Percentiles rank a stretch among this genome's conserved stretches.
phyloP scores from a whole-genome alignment of 331 rosid species.

The Quercus phellos region DNA sequence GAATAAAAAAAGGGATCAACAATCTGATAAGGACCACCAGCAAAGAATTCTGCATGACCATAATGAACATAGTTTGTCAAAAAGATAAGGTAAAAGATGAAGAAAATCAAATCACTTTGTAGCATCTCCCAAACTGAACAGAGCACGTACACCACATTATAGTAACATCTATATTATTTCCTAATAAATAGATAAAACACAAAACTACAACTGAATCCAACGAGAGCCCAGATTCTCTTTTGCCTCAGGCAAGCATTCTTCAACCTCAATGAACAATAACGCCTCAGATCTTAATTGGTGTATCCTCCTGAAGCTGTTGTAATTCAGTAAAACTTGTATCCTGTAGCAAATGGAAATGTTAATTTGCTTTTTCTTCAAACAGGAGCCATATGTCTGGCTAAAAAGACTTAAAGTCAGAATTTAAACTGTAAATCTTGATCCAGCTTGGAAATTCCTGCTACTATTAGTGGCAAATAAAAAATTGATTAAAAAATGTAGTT shows the following conservation, averaged over 20 bases:
- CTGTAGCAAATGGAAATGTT: neutral
- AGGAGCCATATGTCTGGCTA: neutral
- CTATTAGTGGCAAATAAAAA: neutral
- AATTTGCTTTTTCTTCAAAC: neutral
- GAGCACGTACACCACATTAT: neutral
- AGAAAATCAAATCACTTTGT: neutral
- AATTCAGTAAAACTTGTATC: neutral
- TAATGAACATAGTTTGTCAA: neutral
- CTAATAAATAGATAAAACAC: neutral
- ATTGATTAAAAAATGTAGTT: neutral
- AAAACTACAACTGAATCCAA: neutral
- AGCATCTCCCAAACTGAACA: constrained; percentile 8
- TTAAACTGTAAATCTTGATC: neutral
- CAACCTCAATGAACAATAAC: neutral
- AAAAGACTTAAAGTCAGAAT: neutral
- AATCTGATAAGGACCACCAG: neutral
- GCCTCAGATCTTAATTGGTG: neutral
- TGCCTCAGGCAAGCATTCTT: neutral
- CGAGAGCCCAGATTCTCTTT: constrained; percentile 1
- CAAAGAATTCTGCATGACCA: neutral
- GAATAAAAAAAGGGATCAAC: neutral
- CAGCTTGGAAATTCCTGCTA: neutral
- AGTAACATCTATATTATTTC: constrained; percentile 1
- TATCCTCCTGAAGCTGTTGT: neutral
- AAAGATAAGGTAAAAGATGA: neutral